Conservation (phyloP, 179 eudicot species). For the Gypsophila paniculata region DNA sequence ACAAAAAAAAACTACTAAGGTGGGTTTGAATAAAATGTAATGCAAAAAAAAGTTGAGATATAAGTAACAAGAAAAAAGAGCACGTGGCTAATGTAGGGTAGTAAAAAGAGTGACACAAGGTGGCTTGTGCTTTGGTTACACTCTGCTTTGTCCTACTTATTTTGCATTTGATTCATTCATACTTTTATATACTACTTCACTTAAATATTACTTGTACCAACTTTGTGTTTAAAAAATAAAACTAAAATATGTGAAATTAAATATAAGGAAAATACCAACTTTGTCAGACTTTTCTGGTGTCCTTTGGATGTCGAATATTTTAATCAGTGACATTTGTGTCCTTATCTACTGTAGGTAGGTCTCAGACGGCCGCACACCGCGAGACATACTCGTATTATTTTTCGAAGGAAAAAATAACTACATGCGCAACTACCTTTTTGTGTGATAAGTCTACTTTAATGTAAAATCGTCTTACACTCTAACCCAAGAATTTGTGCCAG, state of each 20-base stretch:
- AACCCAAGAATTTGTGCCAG: too few relatives aligned
- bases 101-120: slow-evolving; percentile 29
- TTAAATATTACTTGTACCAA: too few relatives aligned
- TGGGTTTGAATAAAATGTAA: background rate
- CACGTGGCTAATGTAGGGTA: slow-evolving; percentile 25
- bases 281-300: slow-evolving; percentile 2
- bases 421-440: too few relatives aligned
- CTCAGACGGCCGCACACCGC: too few relatives aligned
- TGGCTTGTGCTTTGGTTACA: slow-evolving; percentile 32
- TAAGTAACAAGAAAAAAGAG: slow-evolving; percentile 9
- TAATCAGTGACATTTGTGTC: background rate
- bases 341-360: too few relatives aligned
- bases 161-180: slow-evolving; percentile 21
- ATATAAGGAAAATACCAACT: background rate
- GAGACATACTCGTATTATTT: too few relatives aligned
- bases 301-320: slow-evolving; percentile 1
- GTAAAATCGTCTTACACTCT: too few relatives aligned
- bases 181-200: background rate
- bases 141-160: slow-evolving; percentile 12
- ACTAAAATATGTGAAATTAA: background rate
- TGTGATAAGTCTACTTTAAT: too few relatives aligned
- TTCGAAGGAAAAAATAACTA: too few relatives aligned
- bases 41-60: background rate
- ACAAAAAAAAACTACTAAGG: background rate
- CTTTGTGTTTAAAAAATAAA: too few relatives aligned